Evolutionary conservation across 352 stramenopile genomes (phyloP), one percentile per base, ranked within the genome.

Genomic region (Discostella stelligera): DNA sequence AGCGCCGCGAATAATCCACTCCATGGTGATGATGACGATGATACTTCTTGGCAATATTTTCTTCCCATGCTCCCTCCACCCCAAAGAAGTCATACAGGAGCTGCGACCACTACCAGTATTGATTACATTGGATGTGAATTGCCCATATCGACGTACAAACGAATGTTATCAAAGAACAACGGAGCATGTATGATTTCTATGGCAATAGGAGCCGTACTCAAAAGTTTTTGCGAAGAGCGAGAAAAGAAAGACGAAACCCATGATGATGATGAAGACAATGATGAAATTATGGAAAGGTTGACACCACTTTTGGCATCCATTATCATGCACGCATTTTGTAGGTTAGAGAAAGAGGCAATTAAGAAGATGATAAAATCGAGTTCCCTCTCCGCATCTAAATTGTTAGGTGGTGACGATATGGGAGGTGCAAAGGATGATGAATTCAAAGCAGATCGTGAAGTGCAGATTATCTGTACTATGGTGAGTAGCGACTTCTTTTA

Each of bases 61-160:
- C 63, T 85, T 3, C 70, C 82, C 14, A 50, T 84, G 67, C 58
- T 79, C 0, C 75, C 75, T 44, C 54, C 65, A 27, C 20, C 27
- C 4, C 56, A 21, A 14, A 66, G 59, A 52, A 44, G 49, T 59
- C 0, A 9, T n/a, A 20, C 10, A 39, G 1, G 0, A 44, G 23
- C 23, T 41, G 39, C 21, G 32, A 55, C 2, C 46, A 20, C n/a
- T 41, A 30, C 56, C 30, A 58, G 71, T 58, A 67, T 79, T 50
- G 61, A 84, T 54, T 77, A 81, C 37, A 21, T 85, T 23, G 70
- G 74, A 61, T 83, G 69, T 52, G 70, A 83, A 18, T 58, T 86
- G 13, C 53, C 74, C n/a, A 20, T 20, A 10, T 86, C 79, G 9
- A 78, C 74, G 3, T 86, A 83, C 52, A 72, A 62, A 41, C 37